Percentiles rank a stretch among this genome's conserved stretches.
These are phyloP conservation scores for Caulochytrium protostelioides DNA, from an alignment of 371 early-diverging fungal genomes.

Conservation along the genomic window DNA sequence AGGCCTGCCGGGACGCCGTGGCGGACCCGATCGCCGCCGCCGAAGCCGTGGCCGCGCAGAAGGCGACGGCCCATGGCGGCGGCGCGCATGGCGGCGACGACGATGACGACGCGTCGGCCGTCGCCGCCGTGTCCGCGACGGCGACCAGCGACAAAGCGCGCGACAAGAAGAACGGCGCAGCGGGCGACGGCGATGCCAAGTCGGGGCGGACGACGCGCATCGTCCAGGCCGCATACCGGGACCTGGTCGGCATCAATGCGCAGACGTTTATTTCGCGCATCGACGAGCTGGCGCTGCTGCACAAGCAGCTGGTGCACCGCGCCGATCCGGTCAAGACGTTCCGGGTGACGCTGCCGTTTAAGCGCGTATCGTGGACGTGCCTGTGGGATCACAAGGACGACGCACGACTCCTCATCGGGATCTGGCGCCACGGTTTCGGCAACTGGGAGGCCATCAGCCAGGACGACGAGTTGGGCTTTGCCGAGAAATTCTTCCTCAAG, in stretches of 20 bases:
- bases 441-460: conserved; percentile 68
- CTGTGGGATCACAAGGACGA: conserved; percentile 84
- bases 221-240: conserved; percentile 50
- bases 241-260: conserved; percentile 63
- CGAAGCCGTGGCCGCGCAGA: neutral
- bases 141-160: neutral
- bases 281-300: conserved; percentile 20
- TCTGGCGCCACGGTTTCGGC: conserved; percentile 82
- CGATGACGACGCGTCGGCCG: conserved; percentile 15
- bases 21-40: conserved; percentile 19
- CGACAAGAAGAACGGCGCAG: neutral
- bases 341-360: conserved; percentile 42
- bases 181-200: neutral
- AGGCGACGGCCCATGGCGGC: neutral
- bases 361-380: conserved; percentile 65
- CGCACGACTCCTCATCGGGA: conserved; percentile 82
- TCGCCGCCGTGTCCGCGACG: neutral
- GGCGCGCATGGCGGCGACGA: conserved; percentile 10
- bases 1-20: conserved; percentile 47
- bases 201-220: conserved; percentile 26
- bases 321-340: conserved; percentile 21
- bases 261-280: conserved; percentile 43
- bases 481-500: conserved; percentile 58
- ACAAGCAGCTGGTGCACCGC: conserved; percentile 12
- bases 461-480: conserved; percentile 49